Percentiles rank a stretch among this genome's conserved stretches.
phyloP scores from a whole-genome alignment of 768 basidiomycete species.

The Thelephora ganbajun region DNA sequence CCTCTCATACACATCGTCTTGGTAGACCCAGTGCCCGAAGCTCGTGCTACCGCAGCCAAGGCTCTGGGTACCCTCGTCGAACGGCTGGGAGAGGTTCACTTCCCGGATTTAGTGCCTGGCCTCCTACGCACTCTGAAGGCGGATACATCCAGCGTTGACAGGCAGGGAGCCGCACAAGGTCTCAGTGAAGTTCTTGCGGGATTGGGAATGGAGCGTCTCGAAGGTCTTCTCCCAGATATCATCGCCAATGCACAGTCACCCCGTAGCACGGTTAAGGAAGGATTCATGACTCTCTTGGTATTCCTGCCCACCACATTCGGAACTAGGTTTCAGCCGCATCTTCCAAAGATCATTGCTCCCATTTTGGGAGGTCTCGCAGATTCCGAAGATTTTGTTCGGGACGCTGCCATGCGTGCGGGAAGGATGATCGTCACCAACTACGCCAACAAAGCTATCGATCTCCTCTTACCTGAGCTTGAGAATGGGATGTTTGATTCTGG shows the following conservation, averaged over 20 bases:
- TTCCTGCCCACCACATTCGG: conserved; percentile 95
- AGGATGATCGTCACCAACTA: conserved; percentile 97
- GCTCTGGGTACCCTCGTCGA: conserved; percentile 94
- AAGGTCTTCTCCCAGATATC: conserved; percentile 88
- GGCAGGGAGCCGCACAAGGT: conserved; percentile 97
- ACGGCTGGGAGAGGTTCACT: conserved; percentile 84
- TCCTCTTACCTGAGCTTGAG: conserved; percentile 89
- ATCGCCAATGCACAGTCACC: conserved; percentile 85
- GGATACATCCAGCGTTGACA: conserved; percentile 88
- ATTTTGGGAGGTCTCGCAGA: conserved; percentile 88
- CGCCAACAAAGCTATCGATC: conserved; percentile 80
- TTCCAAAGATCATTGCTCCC: conserved; percentile 87
- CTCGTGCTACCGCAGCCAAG: conserved; percentile 93
- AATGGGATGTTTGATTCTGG: conserved; percentile 87
- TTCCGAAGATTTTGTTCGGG: conserved; percentile 86
- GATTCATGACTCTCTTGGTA: conserved; percentile 95
- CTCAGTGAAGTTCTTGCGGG: conserved; percentile 90
- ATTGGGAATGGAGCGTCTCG: conserved; percentile 94
- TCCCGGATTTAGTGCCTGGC: conserved; percentile 91
- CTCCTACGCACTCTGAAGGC: conserved; percentile 80
- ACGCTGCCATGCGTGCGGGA: conserved; percentile 97
- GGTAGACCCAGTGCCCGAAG: conserved; percentile 95
- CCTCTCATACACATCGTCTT: conserved; percentile 88
- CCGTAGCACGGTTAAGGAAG: conserved; percentile 84
- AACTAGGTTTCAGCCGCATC: conserved; percentile 88